Evolutionary conservation across 768 basidiomycete species (phyloP).

Genomic region (Albatrellus ellisii): DNA sequence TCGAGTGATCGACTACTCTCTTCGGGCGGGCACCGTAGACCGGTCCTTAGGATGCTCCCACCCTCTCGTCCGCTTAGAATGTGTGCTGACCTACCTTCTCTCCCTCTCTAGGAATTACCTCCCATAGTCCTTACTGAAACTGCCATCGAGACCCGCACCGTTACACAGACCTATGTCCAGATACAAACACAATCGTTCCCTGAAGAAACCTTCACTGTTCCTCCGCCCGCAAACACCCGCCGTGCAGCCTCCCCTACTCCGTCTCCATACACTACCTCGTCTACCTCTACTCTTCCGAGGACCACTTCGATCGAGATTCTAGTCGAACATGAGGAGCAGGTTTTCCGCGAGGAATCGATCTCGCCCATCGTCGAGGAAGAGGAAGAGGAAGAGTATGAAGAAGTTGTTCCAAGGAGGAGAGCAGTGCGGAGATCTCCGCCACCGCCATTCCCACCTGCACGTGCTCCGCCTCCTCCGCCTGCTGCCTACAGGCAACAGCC

Average conservation of each 20-base stretch:
- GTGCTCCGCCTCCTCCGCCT: slow-evolving; percentile 29
- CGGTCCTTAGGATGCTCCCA: slow-evolving; percentile 12
- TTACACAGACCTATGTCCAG: slow-evolving; percentile 36
- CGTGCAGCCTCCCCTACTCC: slow-evolving; percentile 63
- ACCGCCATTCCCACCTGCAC: no score
- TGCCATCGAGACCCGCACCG: slow-evolving; percentile 35
- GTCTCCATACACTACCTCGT: slow-evolving; percentile 41
- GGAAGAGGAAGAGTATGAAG: slow-evolving; percentile 20
- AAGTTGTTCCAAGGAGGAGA: background rate
- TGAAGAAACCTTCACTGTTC: slow-evolving; percentile 43
- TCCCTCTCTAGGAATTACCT: slow-evolving; percentile 26
- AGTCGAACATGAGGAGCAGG: slow-evolving; percentile 39
- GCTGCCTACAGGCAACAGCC: slow-evolving; percentile 24
- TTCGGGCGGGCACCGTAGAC: slow-evolving; percentile 2
- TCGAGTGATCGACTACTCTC: background rate
- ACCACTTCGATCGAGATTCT: slow-evolving; percentile 60
- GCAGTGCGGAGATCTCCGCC: slow-evolving; percentile 30
- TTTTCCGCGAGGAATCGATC: slow-evolving; percentile 21
- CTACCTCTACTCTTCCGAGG: slow-evolving; percentile 46
- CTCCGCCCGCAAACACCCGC: slow-evolving; percentile 69
- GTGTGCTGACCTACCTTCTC: slow-evolving; percentile 12
- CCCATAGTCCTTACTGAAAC: slow-evolving; percentile 39
- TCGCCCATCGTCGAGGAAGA: slow-evolving; percentile 28
- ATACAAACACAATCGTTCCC: slow-evolving; percentile 21
- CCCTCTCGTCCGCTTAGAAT: slow-evolving; percentile 13